Evolutionary conservation across 2,329 filamentous ascomycete species (phyloP).

Genomic region (Trichoderma guizhouense): DNA sequence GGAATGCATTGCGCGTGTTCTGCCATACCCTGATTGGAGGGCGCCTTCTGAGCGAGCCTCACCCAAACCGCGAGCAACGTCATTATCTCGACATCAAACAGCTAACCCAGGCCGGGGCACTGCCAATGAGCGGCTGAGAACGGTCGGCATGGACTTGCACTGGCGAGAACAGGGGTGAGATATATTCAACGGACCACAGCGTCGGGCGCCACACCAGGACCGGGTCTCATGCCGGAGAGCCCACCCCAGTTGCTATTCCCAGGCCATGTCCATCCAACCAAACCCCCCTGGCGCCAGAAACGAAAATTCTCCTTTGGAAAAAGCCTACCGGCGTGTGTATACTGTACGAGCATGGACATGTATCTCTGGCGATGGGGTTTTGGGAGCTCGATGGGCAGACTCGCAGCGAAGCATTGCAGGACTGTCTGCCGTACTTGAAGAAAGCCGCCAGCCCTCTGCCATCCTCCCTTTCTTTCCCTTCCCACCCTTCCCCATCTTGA

Average conservation of each 20-base stretch:
- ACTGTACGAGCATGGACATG: neutral
- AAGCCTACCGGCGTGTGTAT: neutral
- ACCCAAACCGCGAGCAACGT: conserved; percentile 12
- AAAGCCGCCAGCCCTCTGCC: neutral
- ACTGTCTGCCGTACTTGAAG: neutral
- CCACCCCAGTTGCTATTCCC: conserved; percentile 10
- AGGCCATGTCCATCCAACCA: conserved; percentile 2
- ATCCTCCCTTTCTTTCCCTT: neutral
- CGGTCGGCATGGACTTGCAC: conserved; percentile 12
- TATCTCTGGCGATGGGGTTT: neutral
- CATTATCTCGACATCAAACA: conserved; percentile 17
- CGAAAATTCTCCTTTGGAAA: conserved; percentile 14
- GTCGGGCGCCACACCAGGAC: conserved; percentile 18
- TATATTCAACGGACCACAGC: conserved; percentile 14
- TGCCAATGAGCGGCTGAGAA: conserved; percentile 16
- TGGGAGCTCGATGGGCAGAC: conserved; percentile 5
- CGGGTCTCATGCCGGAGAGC: conserved; percentile 13
- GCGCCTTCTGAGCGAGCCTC: conserved; percentile 4
- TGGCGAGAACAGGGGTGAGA: conserved; percentile 12
- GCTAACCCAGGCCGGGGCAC: neutral
- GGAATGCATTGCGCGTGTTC: neutral
- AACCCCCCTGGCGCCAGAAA: neutral
- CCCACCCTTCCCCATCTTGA: neutral
- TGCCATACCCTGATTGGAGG: conserved; percentile 13
- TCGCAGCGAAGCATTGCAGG: neutral